Evolutionary conservation across 2,329 filamentous ascomycete species (phyloP).

Genomic region (Corinectria fuckeliana): DNA sequence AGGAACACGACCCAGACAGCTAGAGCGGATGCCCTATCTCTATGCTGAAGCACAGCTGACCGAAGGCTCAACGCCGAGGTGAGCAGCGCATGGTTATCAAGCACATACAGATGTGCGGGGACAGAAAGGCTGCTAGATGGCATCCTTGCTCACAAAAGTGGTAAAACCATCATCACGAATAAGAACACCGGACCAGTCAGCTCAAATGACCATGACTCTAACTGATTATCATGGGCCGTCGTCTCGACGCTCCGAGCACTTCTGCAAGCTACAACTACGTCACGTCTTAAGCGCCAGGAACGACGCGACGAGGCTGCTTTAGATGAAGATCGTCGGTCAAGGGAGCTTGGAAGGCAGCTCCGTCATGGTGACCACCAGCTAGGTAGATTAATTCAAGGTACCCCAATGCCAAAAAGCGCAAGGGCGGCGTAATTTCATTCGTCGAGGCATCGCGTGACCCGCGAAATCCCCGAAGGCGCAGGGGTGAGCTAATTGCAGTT

Average conservation of each 20-base stretch:
- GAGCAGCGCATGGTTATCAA: too few relatives aligned
- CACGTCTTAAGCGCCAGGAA: not conserved
- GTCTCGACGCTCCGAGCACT: not conserved
- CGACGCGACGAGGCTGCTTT: not conserved
- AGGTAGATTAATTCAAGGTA: too few relatives aligned
- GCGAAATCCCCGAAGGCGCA: not conserved
- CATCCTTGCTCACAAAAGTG: not conserved
- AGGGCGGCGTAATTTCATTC: not conserved
- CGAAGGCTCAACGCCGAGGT: too few relatives aligned
- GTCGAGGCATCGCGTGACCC: not conserved
- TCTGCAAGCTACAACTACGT: not conserved
- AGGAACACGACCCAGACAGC: too few relatives aligned
- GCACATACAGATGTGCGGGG: not conserved
- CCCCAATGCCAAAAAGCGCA: not conserved
- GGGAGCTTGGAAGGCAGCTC: not conserved
- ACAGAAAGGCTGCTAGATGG: not conserved
- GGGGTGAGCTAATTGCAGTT: slow-evolving; percentile 28
- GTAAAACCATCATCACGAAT: not conserved
- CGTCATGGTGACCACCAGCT: not conserved
- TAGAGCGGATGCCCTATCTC: too few relatives aligned
- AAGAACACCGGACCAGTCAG: not conserved
- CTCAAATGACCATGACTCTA: not conserved
- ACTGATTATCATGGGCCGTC: too few relatives aligned
- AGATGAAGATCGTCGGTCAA: not conserved
- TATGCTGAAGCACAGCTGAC: too few relatives aligned